Base-by-base conservation (phyloP, 768 basidiomycete genomes). In the Lepiota venenata region DNA sequence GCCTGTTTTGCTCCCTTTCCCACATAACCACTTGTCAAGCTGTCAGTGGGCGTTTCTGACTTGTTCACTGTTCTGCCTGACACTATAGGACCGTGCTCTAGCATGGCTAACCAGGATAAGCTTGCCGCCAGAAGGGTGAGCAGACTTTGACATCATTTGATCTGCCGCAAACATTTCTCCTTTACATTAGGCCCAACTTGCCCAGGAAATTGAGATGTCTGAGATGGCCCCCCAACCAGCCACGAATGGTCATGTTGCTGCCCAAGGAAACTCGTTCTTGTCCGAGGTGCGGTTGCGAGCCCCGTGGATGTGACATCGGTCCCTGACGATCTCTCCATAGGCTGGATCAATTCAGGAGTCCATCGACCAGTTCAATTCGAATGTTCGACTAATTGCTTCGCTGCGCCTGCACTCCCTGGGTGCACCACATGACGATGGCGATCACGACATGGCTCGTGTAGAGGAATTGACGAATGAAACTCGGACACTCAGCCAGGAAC, bases 401-500 rank as follows among this genome's bases (percentile, higher is more conserved):
- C 63, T 75, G 42, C 73, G 77, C 47, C 54, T 61, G 14, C 76
- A 72, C 38, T 64, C 70, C n/a, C 53, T 77, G 10, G 69, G 69
- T 55, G 65, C 68, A 16, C 64, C 74, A 25, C 69, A 67, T 38
- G 68, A 68, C n/a, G 62, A 60, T 36, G 58, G 56, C n/a, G 52
- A 61, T 27, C 59, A 60, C 8, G 70, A 70, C 16, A 48, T 62
- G n/a, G 59, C 60, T 8, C 65, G 80, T 55, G 74, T 89, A 21
- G 81, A 84, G n/a, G 71, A 77, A 15, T 72, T 89, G 48, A 74
- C 83, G 14, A 71, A 68, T 14, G 81, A 86, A 43, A 87, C 86
- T 1, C 81, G 82, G 59, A 69, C 76, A 0, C 73, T 87, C 52
- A 81, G 78, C 62, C 79, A 76, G 50, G 66, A 72, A 35, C 67